Evolutionary conservation across 1,139 yeast genomes (phyloP).

Genomic region (Candida gigantensis): DNA sequence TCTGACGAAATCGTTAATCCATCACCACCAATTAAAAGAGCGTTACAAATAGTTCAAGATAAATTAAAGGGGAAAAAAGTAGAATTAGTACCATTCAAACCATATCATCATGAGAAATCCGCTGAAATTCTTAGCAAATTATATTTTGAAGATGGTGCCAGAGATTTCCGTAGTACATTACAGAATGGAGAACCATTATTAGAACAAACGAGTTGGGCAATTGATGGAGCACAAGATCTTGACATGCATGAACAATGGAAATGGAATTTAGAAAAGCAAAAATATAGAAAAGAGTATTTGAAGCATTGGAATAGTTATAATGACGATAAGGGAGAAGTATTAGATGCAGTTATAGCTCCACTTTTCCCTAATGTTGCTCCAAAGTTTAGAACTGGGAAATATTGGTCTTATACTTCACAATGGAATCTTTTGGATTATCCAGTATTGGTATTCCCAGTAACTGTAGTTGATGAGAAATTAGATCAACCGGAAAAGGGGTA

Average conservation of each 20-base stretch:
- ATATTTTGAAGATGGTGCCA: constrained; percentile 26
- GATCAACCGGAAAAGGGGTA: constrained; percentile 17
- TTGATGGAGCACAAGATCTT: constrained; percentile 16
- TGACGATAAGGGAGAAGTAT: constrained; percentile 36
- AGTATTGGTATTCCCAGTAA: constrained; percentile 22
- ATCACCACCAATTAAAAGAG: constrained; percentile 25
- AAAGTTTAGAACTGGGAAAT: constrained; percentile 21
- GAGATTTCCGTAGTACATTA: constrained; percentile 20
- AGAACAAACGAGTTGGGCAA: constrained; percentile 22
- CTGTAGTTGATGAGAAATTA: constrained; percentile 17
- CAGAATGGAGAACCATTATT: constrained; percentile 23
- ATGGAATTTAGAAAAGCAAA: constrained; percentile 23
- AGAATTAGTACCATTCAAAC: constrained; percentile 20
- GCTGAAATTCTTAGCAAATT: constrained; percentile 17
- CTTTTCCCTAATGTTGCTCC: constrained; percentile 24
- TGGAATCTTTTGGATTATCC: constrained; percentile 28
- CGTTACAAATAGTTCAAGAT: constrained; percentile 19
- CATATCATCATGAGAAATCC: constrained; percentile 19
- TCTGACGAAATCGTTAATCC: constrained; percentile 22
- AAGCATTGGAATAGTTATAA: constrained; percentile 20
- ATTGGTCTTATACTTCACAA: constrained; percentile 24
- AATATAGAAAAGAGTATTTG: constrained; percentile 22
- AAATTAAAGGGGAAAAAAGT: constrained; percentile 16
- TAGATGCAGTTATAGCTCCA: constrained; percentile 24
- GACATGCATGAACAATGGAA: constrained; percentile 20